phyloP scores from a whole-genome alignment of 805 yeast species.

The Brettanomyces bruxellensis region DNA sequence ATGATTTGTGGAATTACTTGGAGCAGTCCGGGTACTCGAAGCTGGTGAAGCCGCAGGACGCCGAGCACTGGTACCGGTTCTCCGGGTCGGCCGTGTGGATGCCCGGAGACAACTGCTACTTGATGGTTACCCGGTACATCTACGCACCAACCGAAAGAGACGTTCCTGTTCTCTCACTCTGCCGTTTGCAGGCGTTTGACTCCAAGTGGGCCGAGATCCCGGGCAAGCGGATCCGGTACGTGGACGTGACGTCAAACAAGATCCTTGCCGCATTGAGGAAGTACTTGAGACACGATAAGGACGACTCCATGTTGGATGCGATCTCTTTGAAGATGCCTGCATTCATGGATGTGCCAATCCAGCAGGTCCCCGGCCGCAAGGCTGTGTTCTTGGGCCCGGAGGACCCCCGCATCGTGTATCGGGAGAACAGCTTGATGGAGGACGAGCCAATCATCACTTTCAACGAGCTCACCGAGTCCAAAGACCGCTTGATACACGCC shows the following conservation, averaged over 20 bases:
- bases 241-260: slow-evolving; percentile 24
- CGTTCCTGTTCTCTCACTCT: slow-evolving; percentile 30
- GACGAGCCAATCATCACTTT: slow-evolving; percentile 30
- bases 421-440: slow-evolving; percentile 22
- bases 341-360: slow-evolving; percentile 20
- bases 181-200: slow-evolving; percentile 37
- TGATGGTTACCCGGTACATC: slow-evolving; percentile 34
- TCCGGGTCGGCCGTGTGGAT: slow-evolving; percentile 47
- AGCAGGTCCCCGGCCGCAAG: slow-evolving; percentile 15
- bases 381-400: slow-evolving; percentile 1
- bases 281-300: slow-evolving; percentile 19
- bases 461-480: slow-evolving; percentile 20
- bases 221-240: slow-evolving; percentile 25
- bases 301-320: slow-evolving; percentile 9
- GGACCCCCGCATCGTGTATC: slow-evolving; percentile 26
- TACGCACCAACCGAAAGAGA: slow-evolving; percentile 26
- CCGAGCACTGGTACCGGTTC: slow-evolving; percentile 32
- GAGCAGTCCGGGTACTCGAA: neutral
- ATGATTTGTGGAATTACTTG: neutral
- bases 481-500: slow-evolving; percentile 12
- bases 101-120: slow-evolving; percentile 38
- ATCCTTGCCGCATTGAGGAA: slow-evolving; percentile 20
- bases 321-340: slow-evolving; percentile 25
- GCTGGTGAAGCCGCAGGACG: neutral
- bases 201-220: slow-evolving; percentile 37